A percentile compares a stretch with the other conserved stretches of the same genome.
Conservation (phyloP, 768 basidiomycete genomes). For the Infundibulicybe gibba region DNA sequence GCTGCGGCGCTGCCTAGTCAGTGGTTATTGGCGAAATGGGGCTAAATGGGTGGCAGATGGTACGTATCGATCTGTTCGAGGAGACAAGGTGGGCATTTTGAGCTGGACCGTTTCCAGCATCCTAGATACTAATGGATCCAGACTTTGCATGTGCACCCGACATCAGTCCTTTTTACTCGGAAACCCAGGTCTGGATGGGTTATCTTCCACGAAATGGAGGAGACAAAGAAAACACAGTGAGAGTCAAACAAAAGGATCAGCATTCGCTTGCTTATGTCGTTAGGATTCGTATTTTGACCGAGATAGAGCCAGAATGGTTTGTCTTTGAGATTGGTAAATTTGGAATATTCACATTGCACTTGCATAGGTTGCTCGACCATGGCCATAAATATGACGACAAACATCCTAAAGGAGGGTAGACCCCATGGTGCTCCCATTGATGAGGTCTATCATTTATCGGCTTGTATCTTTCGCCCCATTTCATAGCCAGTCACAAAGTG, state of each 20-base stretch:
- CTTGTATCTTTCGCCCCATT: conserved; percentile 37
- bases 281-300: conserved; percentile 90
- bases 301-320: conserved; percentile 94
- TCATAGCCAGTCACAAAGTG: conserved; percentile 73
- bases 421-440: too few species aligned
- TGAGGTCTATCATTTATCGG: not conserved
- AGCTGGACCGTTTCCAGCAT: not conserved
- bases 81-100: conserved; percentile 60
- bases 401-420: not conserved
- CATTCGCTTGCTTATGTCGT: conserved; percentile 9
- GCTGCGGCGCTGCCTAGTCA: conserved; percentile 84
- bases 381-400: conserved; percentile 24
- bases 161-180: conserved; percentile 89
- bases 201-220: conserved; percentile 92
- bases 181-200: conserved; percentile 93
- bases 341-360: not conserved
- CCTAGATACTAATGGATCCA: conserved; percentile 23
- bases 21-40: conserved; percentile 92
- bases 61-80: conserved; percentile 86
- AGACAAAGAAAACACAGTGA: conserved; percentile 92
- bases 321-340: not conserved
- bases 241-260: conserved; percentile 17
- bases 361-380: conserved; percentile 29
- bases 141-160: conserved; percentile 89
- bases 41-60: conserved; percentile 92